Evolutionary conservation across 2,329 filamentous ascomycete species (phyloP).

Genomic region (Colletotrichum somersetense): DNA sequence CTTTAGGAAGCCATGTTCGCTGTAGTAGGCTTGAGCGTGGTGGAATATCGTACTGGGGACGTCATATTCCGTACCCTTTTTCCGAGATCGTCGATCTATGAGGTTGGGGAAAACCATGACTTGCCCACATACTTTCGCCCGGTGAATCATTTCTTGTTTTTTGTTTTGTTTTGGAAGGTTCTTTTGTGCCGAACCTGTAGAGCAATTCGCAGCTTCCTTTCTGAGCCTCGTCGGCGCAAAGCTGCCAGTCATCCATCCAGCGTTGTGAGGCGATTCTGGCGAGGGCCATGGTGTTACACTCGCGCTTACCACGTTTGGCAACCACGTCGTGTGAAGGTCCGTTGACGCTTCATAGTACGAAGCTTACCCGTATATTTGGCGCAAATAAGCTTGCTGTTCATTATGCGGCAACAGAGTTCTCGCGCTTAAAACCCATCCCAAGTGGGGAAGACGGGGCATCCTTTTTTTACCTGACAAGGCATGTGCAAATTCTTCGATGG

Average conservation of each 20-base stretch:
- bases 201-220: neutral
- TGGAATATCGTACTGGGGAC: constrained; percentile 68
- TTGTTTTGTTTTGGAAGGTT: neutral
- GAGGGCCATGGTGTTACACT: too few species aligned
- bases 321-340: neutral
- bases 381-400: neutral
- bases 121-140: constrained; percentile 69
- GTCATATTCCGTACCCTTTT: constrained; percentile 92
- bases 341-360: neutral
- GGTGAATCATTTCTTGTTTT: neutral
- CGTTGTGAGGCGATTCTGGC: neutral
- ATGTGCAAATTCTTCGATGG: constrained; percentile 7
- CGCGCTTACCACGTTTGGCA: constrained; percentile 11
- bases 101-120: constrained; percentile 93
- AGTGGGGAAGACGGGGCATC: neutral
- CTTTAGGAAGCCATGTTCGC: constrained; percentile 76
- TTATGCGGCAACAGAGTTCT: neutral
- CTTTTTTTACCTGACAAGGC: constrained; percentile 1
- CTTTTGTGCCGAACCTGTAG: neutral
- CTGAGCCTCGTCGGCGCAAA: neutral
- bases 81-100: constrained; percentile 90
- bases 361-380: neutral
- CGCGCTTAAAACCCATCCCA: neutral
- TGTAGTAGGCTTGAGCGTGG: constrained; percentile 75
- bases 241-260: too few species aligned